A percentile compares a stretch with the other conserved stretches of the same genome.
Evolutionary conservation across 208 protist genomes (phyloP).

Genomic region (Acanthamoeba triangularis): DNA sequence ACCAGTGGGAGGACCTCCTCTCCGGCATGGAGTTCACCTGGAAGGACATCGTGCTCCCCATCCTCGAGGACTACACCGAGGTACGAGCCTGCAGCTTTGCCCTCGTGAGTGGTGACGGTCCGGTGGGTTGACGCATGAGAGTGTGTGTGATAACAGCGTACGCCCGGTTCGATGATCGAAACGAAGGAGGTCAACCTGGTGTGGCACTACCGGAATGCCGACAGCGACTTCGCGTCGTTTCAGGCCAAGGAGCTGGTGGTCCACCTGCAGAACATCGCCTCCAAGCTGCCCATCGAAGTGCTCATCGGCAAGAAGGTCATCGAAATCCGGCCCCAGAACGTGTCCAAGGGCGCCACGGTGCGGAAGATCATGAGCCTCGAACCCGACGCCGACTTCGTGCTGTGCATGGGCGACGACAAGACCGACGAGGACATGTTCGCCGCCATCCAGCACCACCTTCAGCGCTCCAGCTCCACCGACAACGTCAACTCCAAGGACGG

Average conservation of each 20-base stretch:
- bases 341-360: conserved; percentile 71
- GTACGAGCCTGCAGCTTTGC: too few species aligned
- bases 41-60: conserved; percentile 81
- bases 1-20: conserved; percentile 71
- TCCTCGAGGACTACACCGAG: conserved; percentile 79
- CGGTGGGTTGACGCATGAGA: too few species aligned
- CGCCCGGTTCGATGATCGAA: conserved; percentile 88
- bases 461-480: conserved; percentile 26
- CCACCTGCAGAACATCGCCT: conserved; percentile 83
- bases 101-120: too few species aligned
- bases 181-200: conserved; percentile 85
- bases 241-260: conserved; percentile 88
- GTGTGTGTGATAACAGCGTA: too few species aligned
- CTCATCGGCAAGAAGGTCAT: conserved; percentile 83
- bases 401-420: conserved; percentile 78
- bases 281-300: conserved; percentile 86
- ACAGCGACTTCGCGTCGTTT: conserved; percentile 89
- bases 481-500: background rate
- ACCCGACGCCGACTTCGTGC: conserved; percentile 66
- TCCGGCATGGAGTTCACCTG: conserved; percentile 79
- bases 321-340: conserved; percentile 71
- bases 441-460: conserved; percentile 61
- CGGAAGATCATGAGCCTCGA: conserved; percentile 40
- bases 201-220: conserved; percentile 90
- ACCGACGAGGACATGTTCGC: conserved; percentile 77